Percentiles rank a stretch among this genome's conserved stretches.
These are phyloP conservation scores for Coemansia sp. DNA, from an alignment of 192 early-diverging fungal species.

Conservation along the genomic window DNA sequence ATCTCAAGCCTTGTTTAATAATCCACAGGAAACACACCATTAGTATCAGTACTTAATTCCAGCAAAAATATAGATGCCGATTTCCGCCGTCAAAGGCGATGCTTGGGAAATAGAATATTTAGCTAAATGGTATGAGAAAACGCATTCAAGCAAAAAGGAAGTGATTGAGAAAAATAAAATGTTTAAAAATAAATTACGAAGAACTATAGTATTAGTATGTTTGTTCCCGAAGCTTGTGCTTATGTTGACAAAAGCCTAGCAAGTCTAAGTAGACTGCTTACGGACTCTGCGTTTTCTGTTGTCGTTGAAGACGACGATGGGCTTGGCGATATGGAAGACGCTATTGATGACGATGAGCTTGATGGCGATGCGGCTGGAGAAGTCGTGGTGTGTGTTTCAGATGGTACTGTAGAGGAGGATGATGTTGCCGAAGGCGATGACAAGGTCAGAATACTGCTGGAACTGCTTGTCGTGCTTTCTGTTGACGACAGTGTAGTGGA, in stretches of 20 bases:
- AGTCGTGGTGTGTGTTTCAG: background rate
- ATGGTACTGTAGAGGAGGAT: background rate
- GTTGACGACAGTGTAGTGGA: background rate
- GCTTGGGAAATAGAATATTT: too few species aligned
- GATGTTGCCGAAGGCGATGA: background rate
- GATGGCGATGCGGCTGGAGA: background rate
- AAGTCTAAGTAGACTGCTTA: constrained; percentile 1
- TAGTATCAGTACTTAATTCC: too few species aligned
- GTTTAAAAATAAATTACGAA: too few species aligned
- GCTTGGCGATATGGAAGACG: background rate
- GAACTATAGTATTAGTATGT: too few species aligned
- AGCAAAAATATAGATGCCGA: too few species aligned
- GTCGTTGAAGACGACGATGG: background rate
- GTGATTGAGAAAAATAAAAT: too few species aligned
- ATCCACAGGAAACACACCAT: too few species aligned
- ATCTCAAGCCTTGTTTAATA: too few species aligned
- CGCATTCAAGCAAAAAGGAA: too few species aligned
- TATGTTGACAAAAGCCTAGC: background rate
- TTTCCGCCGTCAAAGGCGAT: too few species aligned
- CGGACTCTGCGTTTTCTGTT: background rate
- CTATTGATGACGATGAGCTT: background rate
- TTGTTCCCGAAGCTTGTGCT: background rate
- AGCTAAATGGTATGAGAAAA: too few species aligned
- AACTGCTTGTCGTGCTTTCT: background rate
- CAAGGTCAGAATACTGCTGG: background rate